phyloP scores from a whole-genome alignment of 306 rosid genomes.

The Glycyrrhiza uralensis region DNA sequence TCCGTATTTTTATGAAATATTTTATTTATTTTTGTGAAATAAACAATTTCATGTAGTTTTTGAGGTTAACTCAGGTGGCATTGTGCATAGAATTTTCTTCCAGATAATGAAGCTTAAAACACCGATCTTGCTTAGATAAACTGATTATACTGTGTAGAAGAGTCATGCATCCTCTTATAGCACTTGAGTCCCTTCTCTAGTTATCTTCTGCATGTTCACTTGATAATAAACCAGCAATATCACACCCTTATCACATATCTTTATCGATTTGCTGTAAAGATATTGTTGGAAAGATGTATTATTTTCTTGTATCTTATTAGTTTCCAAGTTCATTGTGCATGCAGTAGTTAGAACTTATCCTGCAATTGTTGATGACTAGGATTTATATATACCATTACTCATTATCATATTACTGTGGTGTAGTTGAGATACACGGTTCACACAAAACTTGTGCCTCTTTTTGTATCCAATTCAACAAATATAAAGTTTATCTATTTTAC shows the following conservation, averaged over 20 bases:
- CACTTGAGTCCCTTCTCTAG: background rate
- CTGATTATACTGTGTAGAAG: slow-evolving; percentile 4
- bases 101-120: slow-evolving; percentile 7
- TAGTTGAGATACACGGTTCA: background rate
- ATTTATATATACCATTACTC: background rate
- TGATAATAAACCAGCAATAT: background rate
- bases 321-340: background rate
- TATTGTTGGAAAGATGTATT: background rate
- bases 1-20: slow-evolving; percentile 2
- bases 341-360: background rate
- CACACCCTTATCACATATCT: background rate
- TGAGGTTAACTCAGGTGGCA: background rate
- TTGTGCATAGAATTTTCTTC: slow-evolving; percentile 7
- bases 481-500: background rate
- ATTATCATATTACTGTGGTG: background rate
- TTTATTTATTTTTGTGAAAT: slow-evolving; percentile 9
- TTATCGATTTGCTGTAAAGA: background rate
- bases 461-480: too few species aligned
- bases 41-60: background rate
- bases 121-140: background rate
- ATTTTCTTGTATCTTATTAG: background rate
- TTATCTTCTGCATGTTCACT: background rate
- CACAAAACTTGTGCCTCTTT: background rate
- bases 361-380: background rate
- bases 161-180: background rate